Evolutionary conservation across 1,284 basidiomycete species (phyloP), one percentile per base, ranked within the genome.

Genomic region (Fereydounia khargensis): DNA sequence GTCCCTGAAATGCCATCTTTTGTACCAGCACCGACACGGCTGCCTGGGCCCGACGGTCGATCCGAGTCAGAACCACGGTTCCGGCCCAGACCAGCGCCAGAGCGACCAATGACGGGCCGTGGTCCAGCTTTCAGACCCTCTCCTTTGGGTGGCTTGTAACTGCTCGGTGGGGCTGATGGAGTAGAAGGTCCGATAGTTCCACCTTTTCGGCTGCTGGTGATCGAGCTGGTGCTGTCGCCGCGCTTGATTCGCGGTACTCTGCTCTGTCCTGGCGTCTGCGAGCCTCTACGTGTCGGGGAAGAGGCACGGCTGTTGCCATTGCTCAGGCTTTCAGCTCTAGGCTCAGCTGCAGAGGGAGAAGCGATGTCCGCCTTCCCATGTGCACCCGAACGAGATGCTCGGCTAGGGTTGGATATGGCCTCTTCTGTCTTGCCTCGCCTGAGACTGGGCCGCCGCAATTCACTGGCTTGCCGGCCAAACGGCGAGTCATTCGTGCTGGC

Each of bases 361-460:
- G n/a, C n/a, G n/a, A n/a, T n/a, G n/a, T n/a, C n/a, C n/a, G n/a
- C n/a, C n/a, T n/a, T n/a, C n/a, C n/a, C n/a, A n/a, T n/a, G n/a
- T n/a, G n/a, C n/a, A n/a, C n/a, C n/a, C n/a, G n/a, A n/a, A n/a
- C n/a, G n/a, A n/a, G n/a, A n/a, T n/a, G n/a, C n/a, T 3, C 23
- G 4, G 10, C 4, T 14, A 10, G 36, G 76, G 68, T 37, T 74
- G 74, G 24, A 65, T 37, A 34, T 58, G 66, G 38, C 40, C 23
- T 68, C 68, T 36, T 67, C 69, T 11, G 67, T 58, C 44, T 57
- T 63, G 88, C 89, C 9, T 82, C 84, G 74, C 89, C 89, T 10
- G 87, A 89, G 31, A 87, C 83, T 50, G 1, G 63, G 63, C 5
- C 63, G 42, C 4, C 63, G 57, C 3, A 24, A n/a, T 22, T 38